A percentile compares a stretch with the other conserved stretches of the same genome.
phyloP scores from a whole-genome alignment of 345 rosid species.

The Syzygium jambos region DNA sequence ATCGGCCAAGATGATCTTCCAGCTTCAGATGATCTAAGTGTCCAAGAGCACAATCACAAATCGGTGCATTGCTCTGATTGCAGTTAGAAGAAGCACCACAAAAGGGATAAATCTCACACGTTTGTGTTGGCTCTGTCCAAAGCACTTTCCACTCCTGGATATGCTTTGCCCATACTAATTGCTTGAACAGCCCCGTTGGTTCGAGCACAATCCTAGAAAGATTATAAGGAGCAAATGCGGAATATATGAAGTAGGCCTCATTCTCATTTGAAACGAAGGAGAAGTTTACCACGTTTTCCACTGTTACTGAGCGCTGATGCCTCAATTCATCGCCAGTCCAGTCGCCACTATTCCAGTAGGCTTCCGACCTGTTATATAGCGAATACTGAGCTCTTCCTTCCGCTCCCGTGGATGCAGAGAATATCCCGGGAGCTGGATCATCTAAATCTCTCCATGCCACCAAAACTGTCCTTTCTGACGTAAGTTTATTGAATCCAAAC shows the following conservation, averaged over 20 bases:
- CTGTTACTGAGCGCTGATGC: not conserved
- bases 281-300: not conserved
- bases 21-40: not conserved
- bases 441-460: not conserved
- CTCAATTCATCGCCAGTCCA: not conserved
- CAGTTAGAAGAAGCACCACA: slow-evolving; percentile 24
- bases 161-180: not conserved
- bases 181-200: slow-evolving; percentile 5
- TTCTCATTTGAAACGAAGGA: not conserved
- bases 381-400: not conserved
- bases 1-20: not conserved
- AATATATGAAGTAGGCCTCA: not conserved
- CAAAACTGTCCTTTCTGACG: not conserved
- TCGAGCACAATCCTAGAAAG: not conserved
- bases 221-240: not conserved
- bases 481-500: not conserved
- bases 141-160: slow-evolving; percentile 7
- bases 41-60: not conserved
- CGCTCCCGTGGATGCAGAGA: not conserved
- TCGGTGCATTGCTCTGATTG: not conserved
- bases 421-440: not conserved
- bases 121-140: slow-evolving; percentile 12
- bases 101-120: slow-evolving; percentile 7
- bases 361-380: not conserved
- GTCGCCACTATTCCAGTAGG: not conserved